Evolutionary conservation across 2,329 filamentous ascomycete species (phyloP), one percentile per base, ranked within the genome.

Genomic region (Aspergillus sp.): DNA sequence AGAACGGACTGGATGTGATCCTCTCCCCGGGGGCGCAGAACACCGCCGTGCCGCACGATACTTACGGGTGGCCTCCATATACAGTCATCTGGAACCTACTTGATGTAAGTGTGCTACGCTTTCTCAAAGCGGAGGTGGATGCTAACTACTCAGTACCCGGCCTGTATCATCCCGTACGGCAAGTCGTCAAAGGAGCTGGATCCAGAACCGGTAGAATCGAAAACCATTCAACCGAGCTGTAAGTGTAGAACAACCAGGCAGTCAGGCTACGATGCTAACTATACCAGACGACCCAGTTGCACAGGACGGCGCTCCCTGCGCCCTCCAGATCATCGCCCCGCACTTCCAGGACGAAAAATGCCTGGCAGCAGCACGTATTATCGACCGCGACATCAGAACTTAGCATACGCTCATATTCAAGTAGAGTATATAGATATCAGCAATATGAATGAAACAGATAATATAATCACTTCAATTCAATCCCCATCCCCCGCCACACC

Each of bases 1-100:
- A 74, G 16, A 61, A 79, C 16, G 60, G 69, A 7, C 63, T 84
- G 3, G 81, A 84, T 63, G 76, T 75, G 0, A 63, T 83, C 0
- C 47, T 84, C n/a, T 73, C 72, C 48, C 73, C 78, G 3, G 72
- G 73, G 3, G 75, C 79, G 5, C 76, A 79, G 57, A 74, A 68
- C 11, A 81, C 79, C 0, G 80, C 82, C 0, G 74, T 79, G 0
- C 68, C 67, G 16, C 78, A 83, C 60, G 81, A 84, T 60, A 73
- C 68, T 0, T 69, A 59, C 45, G 66, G 61, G 3, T 65, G 58
- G 60, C 60, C 64, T 8, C 51, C 61, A 8, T 83, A 77, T 62
- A 82, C 81, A 0, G 61, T 75, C 16, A 54, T 82, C 26, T 74
- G 74, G 62, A 85, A 83, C 53, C 19, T 82, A 8, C 57, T 83